Evolutionary conservation across 2,329 filamentous ascomycete species (phyloP), one percentile per base, ranked within the genome.

Genomic region (Ramularia endophylla): DNA sequence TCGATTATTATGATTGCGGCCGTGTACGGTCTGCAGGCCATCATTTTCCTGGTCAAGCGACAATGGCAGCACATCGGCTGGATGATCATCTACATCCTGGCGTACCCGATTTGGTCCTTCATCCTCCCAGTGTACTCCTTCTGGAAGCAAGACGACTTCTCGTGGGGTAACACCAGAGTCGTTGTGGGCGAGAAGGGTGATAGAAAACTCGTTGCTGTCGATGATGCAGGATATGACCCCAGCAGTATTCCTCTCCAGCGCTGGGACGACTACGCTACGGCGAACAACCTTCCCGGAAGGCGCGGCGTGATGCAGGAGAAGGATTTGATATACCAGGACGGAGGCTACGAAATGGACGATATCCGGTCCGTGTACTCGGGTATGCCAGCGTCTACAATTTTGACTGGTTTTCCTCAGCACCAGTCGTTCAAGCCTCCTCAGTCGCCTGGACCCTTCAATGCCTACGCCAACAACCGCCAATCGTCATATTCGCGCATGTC

Each of bases 141-240:
- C 82, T 98, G 92, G 92, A 94, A 95, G 68, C 89, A 95, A 65
- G 92, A 98, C 67, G 90, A 98, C 69, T 98, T 98, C 74, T 83
- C 83, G 2, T 98, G 92, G 92, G 92, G 92, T 75, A 97, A 92
- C 70, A 98, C 92, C 1, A 88, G 92, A 77, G 81, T 98, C 51
- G 92, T 98, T 53, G 85, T 97, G 52, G 90, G 88, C 45, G 92
- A 98, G 65, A 87, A 90, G 65, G 90, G 89, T 49, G 78, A 78
- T 61, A 95, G 94, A 70, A 81, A 94, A 60, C 73, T 95, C n/a
- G 75, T 98, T 39, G 88, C 88, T 0, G 80, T 89, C 2, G 77
- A 80, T 41, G 85, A 90, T 46, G 87, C 92, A 61, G 79, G 76
- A 8, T 98, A 94, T 59, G 87, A 98, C 57, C 90, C 92, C 19